These are phyloP conservation scores for Neurospora sp. DNA, from an alignment of 495 filamentous ascomycete species.

Conservation along the genomic window DNA sequence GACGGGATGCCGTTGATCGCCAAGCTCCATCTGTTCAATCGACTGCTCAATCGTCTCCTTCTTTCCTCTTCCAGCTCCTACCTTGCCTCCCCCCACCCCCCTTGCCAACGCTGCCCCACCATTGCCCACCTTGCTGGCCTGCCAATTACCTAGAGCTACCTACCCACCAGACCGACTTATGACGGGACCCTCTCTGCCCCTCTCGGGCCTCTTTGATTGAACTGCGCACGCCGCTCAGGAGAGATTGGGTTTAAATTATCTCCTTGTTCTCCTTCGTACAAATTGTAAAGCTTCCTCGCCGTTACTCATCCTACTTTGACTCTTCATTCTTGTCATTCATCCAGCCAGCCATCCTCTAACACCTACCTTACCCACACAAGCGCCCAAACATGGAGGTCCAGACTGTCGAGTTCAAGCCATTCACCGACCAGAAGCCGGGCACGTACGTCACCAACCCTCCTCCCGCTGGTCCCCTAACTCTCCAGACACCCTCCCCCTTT, in stretches of 20 bases:
- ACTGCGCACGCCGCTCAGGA: neutral
- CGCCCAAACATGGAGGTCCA: conserved; percentile 53
- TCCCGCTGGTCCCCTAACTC: conserved; percentile 16
- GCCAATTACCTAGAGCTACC: neutral
- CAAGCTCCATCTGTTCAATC: neutral
- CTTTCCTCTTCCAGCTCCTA: neutral
- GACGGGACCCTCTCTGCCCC: neutral
- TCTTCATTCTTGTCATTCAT: neutral
- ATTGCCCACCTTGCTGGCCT: neutral
- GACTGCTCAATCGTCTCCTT: neutral
- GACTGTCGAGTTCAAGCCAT: conserved; percentile 67
- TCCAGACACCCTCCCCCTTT: conserved; percentile 8
- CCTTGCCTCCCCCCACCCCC: neutral
- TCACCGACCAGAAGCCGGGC: conserved; percentile 95
- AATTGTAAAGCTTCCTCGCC: neutral
- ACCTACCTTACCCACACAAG: neutral
- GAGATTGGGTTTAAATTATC: neutral
- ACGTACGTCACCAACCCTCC: conserved; percentile 58
- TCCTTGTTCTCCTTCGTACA: neutral
- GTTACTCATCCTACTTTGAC: neutral
- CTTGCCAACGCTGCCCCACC: neutral
- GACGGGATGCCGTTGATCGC: neutral
- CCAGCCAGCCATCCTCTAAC: neutral
- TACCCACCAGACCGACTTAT: neutral
- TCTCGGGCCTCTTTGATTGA: neutral